Evolutionary conservation across 495 filamentous ascomycete species (phyloP), one percentile per base, ranked within the genome.

Genomic region (Penicillium coprophilum): DNA sequence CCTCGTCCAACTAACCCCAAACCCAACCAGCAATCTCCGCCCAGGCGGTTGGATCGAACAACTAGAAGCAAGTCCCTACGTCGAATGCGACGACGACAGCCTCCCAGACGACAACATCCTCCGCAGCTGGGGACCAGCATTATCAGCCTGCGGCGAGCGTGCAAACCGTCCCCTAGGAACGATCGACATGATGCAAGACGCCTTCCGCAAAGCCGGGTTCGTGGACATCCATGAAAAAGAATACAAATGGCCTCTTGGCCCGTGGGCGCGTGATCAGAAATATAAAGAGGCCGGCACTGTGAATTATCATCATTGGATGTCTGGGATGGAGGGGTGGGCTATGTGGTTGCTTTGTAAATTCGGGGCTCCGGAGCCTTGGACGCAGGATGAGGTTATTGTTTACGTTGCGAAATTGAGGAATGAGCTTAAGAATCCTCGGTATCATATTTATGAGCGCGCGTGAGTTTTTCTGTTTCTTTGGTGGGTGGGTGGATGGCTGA

Each of bases 11-110:
- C 41, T 47, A 32, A 56, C 34, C 34, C 21, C 27, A 44, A 21
- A 12, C 13, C 11, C 13, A 20, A n/a, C n/a, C 23, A 67, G 54
- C 38, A 63, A 65, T 53, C 57, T 70, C 17, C 65, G 65, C 41
- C 82, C 82, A 4, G 80, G 81, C 47, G 82, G 76, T 34, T 84
- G 77, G 67, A 63, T 83, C 38, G 82, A 85, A 55, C 64, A 81
- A 53, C 74, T 80, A 54, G 81, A 85, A 53, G 62, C 80, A 24
- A 59, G 64, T 32, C 68, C 70, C 39, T 56, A 56, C 53, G 65
- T 77, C 20, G 47, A 56, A 10, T 74, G 70, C 57, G 77, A 81
- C 58, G 81, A 83, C 68, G 61, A 65, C 32, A 73, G 67, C 39
- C 55, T 75, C 8, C 59, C 59, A 17, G 57, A 55, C 15, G 63